phyloP scores from a whole-genome alignment of 352 stramenopile species.

The Globisporangium acanthophoron region DNA sequence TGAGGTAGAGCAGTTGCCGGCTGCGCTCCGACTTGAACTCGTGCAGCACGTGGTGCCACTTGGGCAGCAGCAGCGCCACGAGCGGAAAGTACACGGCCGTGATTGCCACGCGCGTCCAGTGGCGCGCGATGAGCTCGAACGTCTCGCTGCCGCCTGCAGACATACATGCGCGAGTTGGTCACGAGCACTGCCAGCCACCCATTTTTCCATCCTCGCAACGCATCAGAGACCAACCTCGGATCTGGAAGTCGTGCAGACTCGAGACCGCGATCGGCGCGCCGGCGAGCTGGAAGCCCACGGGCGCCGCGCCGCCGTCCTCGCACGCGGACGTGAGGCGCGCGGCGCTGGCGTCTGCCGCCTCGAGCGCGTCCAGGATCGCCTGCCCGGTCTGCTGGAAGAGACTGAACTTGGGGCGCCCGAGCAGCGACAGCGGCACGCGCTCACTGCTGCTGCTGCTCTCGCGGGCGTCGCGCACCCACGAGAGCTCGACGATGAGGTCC shows the following conservation, averaged over 20 bases:
- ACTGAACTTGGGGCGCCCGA: slow-evolving; percentile 86
- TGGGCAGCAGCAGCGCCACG: slow-evolving; percentile 90
- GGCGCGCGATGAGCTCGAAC: slow-evolving; percentile 46
- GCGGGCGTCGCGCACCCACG: slow-evolving; percentile 48
- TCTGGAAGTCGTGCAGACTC: slow-evolving; percentile 56
- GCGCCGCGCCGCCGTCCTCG: slow-evolving; percentile 12
- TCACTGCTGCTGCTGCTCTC: slow-evolving; percentile 1
- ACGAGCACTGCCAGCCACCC: background rate
- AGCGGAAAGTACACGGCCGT: slow-evolving; percentile 94
- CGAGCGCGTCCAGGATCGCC: slow-evolving; percentile 62
- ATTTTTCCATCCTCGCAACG: background rate
- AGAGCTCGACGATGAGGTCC: slow-evolving; percentile 92
- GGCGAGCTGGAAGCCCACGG: slow-evolving; percentile 71
- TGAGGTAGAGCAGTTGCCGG: slow-evolving; percentile 94
- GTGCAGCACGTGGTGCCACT: slow-evolving; percentile 84
- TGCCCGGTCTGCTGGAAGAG: slow-evolving; percentile 79
- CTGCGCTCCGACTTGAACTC: slow-evolving; percentile 75
- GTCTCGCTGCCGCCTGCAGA: slow-evolving; percentile 38
- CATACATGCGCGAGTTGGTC: background rate
- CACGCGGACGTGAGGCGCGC: slow-evolving; percentile 6
- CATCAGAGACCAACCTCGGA: slow-evolving; percentile 25
- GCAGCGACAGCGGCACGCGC: slow-evolving; percentile 39
- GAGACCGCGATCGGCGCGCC: slow-evolving; percentile 49
- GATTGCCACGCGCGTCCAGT: slow-evolving; percentile 69
- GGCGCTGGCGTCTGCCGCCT: slow-evolving; percentile 10